A percentile compares a stretch with the other conserved stretches of the same genome.
These are phyloP conservation scores for Sporothrix variecibatus DNA, from an alignment of 2,329 filamentous ascomycete genomes.

Conservation along the genomic window DNA sequence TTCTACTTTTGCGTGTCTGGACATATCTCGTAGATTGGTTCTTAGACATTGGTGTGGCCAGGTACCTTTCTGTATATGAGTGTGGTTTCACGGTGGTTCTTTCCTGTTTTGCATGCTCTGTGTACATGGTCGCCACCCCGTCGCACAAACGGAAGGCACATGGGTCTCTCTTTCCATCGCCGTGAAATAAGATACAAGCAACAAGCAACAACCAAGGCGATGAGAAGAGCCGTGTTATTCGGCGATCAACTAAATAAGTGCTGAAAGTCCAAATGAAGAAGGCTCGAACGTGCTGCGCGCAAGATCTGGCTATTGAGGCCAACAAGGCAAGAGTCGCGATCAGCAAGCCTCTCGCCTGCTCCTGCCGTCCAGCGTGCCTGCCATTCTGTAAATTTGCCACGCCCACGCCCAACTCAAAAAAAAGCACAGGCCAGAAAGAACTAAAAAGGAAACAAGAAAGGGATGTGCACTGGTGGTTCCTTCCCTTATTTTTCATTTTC, in stretches of 20 bases:
- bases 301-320: not conserved
- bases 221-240: not conserved
- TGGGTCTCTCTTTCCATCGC: not conserved
- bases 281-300: not conserved
- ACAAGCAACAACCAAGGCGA: not conserved
- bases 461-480: not conserved
- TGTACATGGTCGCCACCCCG: not conserved
- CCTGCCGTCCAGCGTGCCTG: not conserved
- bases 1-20: not conserved
- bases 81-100: not conserved
- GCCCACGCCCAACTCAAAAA: not conserved
- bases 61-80: not conserved
- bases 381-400: not conserved
- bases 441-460: not conserved
- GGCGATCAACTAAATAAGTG: conserved; percentile 3
- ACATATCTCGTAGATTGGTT: not conserved
- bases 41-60: not conserved
- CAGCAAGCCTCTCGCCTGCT: not conserved
- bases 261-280: not conserved
- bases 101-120: not conserved
- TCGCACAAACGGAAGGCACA: not conserved
- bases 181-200: too few relatives aligned
- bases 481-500: not conserved
- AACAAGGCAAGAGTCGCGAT: not conserved
- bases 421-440: not conserved